Base-by-base conservation (phyloP, 2,329 filamentous ascomycete genomes). In the Leptographium procerum region DNA sequence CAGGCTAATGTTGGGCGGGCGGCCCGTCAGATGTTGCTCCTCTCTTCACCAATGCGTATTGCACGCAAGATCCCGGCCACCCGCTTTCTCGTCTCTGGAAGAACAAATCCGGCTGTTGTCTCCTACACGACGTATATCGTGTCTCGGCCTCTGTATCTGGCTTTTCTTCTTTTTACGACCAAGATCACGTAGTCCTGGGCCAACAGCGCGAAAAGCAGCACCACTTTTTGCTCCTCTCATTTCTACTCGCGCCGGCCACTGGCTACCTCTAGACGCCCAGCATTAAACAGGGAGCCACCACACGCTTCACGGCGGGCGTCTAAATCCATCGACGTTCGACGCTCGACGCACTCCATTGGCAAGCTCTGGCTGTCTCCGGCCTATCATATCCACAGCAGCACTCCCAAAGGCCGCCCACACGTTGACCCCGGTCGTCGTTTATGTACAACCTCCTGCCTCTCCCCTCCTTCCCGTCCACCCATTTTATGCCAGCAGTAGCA, bases 301-400 rank as follows among this genome's bases (percentile, higher is more conserved):
- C 31, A 5, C 31, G 36, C 14, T 56, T 52, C 57, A 48, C n/a
- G 53, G 61, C 65, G 70, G 72, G 75, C 75, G 76, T 75, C 71
- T 78, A 77, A 73, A 72, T 70, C 65, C n/a, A 22, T 45, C 66
- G 66, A 70, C 67, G 40, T 14, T 43, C 40, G 64, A 68, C 66
- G 71, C 68, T 73, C 69, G 71, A 67, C 68, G 66, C 68, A 66
- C 69, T 66, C 31, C 68, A 73, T 72, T 71, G 72, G 69, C 57
- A 67, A 66, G 64, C 64, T 64, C 60, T 57, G 61, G 22, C 40
- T 10, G 33, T 14, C 28, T 40, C 45, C 31, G 59, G 54, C 75
- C 75, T 77, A 78, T 76, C 75, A 76, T 71, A 70, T 66, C 62
- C 61, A 63, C 63, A 60, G 63, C 61, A 65, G 61, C 61, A 62